Evolutionary conservation across 768 basidiomycete genomes (phyloP).

Genomic region (Termitomyces sp.): DNA sequence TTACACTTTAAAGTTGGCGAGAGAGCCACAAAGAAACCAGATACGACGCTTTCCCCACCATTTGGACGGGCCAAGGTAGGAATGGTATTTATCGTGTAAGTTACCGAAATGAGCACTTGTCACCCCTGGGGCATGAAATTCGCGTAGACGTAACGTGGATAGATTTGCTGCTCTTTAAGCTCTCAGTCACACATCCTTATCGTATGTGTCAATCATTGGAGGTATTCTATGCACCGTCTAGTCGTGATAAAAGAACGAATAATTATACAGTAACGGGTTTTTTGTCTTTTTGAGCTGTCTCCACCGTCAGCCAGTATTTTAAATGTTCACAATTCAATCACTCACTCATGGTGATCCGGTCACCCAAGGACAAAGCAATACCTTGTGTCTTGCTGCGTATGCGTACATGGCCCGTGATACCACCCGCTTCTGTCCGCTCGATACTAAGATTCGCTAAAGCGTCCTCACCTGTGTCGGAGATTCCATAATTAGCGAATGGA

Average conservation of each 20-base stretch:
- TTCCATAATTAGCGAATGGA: not conserved
- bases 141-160: not conserved
- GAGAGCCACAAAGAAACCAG: not conserved
- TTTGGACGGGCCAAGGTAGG: not conserved
- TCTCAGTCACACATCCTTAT: not conserved
- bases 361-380: conserved; percentile 91
- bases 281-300: conserved; percentile 36
- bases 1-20: not conserved
- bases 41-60: not conserved
- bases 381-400: conserved; percentile 98
- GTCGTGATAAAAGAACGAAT: conserved; percentile 1
- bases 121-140: not conserved
- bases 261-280: conserved; percentile 31
- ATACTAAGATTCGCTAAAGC: conserved; percentile 93
- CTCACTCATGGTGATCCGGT: conserved; percentile 70
- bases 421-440: conserved; percentile 78
- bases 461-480: conserved; percentile 70
- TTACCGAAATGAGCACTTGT: not conserved
- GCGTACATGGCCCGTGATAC: conserved; percentile 88
- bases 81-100: not conserved
- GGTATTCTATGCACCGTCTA: conserved; percentile 6
- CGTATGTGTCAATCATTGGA: not conserved
- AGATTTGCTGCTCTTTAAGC: no score
- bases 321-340: conserved; percentile 3
- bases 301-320: not conserved